These are phyloP conservation scores for Trichoderma citrinoviride DNA, from an alignment of 2,329 filamentous ascomycete genomes.

Conservation along the genomic window DNA sequence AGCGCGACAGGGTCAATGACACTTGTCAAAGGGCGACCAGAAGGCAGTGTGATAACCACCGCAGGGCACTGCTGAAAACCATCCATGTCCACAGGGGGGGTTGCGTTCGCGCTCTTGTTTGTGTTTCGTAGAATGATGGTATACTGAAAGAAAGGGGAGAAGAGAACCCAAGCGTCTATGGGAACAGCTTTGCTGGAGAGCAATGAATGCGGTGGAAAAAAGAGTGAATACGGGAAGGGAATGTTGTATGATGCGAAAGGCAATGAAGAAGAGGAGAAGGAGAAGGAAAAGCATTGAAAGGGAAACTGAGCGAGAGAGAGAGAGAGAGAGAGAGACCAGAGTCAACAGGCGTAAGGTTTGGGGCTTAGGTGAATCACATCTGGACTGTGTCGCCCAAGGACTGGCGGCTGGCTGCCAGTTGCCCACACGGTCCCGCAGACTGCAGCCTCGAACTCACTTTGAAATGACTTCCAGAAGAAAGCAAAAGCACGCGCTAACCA, in stretches of 20 bases:
- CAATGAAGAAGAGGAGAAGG: not conserved
- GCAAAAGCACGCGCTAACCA: not conserved
- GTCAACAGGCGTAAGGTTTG: not conserved
- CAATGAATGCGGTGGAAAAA: not conserved
- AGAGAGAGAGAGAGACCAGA: not conserved
- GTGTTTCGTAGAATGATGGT: not conserved
- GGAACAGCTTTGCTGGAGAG: not conserved
- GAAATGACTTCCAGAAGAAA: not conserved
- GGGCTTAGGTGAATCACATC: slow-evolving; percentile 14
- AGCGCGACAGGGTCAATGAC: slow-evolving; percentile 5
- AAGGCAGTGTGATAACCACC: slow-evolving; percentile 18
- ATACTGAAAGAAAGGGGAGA: not conserved
- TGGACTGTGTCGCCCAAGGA: not conserved
- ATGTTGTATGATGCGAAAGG: not conserved
- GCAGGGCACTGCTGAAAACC: slow-evolving; percentile 3
- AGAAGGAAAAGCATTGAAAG: too few relatives aligned
- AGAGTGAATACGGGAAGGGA: not conserved
- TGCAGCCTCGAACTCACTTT: not conserved
- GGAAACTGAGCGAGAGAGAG: not conserved
- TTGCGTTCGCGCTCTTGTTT: not conserved
- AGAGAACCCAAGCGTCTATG: not conserved
- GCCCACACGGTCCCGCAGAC: not conserved
- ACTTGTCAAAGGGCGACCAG: slow-evolving; percentile 6
- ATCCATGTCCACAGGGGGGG: not conserved
- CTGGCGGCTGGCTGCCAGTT: slow-evolving; percentile 11